Conservation (phyloP, 164 flowering plant species). For the Chimonanthus praecox region DNA sequence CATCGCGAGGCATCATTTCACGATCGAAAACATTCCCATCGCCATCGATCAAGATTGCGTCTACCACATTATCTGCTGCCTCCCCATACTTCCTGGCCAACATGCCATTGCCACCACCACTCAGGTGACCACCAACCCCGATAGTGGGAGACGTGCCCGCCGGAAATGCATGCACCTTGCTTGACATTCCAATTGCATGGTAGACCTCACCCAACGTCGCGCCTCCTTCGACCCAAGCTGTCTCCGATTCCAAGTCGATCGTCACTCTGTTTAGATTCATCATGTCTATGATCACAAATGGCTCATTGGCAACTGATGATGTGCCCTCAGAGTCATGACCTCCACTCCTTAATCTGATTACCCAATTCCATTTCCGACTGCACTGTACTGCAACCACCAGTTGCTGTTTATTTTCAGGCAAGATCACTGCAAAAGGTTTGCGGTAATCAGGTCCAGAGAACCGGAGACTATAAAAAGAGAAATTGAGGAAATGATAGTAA, state of each 20-base stretch:
- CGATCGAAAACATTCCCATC: slow-evolving; percentile 10
- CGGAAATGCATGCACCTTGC: slow-evolving; percentile 11
- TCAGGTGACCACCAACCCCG: slow-evolving; percentile 22
- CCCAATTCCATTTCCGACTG: slow-evolving; percentile 7
- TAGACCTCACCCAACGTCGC: slow-evolving; percentile 30
- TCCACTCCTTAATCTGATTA: slow-evolving; percentile 19
- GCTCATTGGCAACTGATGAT: slow-evolving; percentile 9
- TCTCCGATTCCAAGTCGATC: slow-evolving; percentile 16
- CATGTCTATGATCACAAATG: slow-evolving; percentile 23
- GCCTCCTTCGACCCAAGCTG: slow-evolving; percentile 29
- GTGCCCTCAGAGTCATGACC: slow-evolving; percentile 26
- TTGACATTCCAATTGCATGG: slow-evolving; percentile 15
- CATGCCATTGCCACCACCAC: slow-evolving; percentile 27
- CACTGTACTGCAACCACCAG: slow-evolving; percentile 14
- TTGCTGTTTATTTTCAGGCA: slow-evolving; percentile 16
- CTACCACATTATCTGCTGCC: slow-evolving; percentile 21
- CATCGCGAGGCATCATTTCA: slow-evolving; percentile 18
- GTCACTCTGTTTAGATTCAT: slow-evolving; percentile 17
- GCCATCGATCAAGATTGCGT: slow-evolving; percentile 16
- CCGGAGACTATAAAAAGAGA: slow-evolving; percentile 19
- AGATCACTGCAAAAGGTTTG: slow-evolving; percentile 16
- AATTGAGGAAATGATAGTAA: slow-evolving; percentile 9
- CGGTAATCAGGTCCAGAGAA: slow-evolving; percentile 3
- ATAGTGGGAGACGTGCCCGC: slow-evolving; percentile 26
- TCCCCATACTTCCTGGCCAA: slow-evolving; percentile 23